Evolutionary conservation across 306 rosid genomes (phyloP).

Genomic region (Vachellia collinsii): DNA sequence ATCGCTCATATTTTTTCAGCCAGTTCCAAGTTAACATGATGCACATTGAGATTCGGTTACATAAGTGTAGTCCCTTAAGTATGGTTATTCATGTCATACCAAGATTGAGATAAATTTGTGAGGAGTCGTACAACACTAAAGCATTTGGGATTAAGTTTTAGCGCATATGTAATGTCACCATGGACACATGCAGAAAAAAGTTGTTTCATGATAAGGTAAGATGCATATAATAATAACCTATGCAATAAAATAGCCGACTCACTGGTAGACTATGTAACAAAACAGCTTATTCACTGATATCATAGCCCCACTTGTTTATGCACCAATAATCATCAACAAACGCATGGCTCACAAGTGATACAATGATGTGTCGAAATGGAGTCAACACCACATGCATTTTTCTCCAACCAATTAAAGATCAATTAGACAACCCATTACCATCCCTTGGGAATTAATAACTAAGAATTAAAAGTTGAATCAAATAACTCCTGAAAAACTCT

Average conservation of each 20-base stretch:
- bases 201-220: not conserved
- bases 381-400: constrained; percentile 1
- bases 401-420: constrained; percentile 3
- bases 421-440: constrained; percentile 17
- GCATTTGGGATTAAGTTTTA: not conserved
- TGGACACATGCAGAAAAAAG: not conserved
- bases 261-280: not conserved
- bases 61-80: not conserved
- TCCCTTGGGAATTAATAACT: constrained; percentile 12
- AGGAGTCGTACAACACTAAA: not conserved
- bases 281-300: not conserved
- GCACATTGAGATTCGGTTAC: constrained; percentile 1
- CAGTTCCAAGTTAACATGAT: constrained; percentile 3
- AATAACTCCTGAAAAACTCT: not conserved
- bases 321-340: not conserved
- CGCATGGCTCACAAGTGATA: constrained; percentile 17
- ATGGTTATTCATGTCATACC: not conserved
- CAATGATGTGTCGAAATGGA: not conserved
- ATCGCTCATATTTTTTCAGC: constrained; percentile 18
- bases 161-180: not conserved
- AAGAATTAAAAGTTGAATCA: not conserved
- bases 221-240: not conserved
- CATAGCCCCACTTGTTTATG: not conserved
- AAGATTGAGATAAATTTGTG: not conserved
- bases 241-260: not conserved